These are phyloP conservation scores for Erodium moschatum DNA, from an alignment of 441 rosid species.

Conservation along the genomic window DNA sequence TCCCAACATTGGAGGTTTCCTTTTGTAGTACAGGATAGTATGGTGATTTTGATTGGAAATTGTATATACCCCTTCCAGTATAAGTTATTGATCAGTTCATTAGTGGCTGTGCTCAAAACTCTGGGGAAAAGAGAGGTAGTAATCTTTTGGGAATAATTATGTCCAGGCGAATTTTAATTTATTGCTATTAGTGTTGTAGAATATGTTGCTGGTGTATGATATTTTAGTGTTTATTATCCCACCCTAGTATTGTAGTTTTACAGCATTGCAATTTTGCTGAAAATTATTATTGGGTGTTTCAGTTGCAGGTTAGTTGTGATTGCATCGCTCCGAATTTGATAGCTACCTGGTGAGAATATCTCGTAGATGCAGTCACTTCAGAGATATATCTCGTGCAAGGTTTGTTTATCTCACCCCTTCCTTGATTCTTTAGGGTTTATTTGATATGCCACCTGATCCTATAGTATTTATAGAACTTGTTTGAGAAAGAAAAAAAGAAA, in stretches of 20 bases:
- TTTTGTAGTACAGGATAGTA: background rate
- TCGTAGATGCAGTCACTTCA: background rate
- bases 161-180: background rate
- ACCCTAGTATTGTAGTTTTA: background rate
- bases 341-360: background rate
- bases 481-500: background rate
- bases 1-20: background rate
- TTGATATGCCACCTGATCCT: background rate
- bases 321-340: background rate
- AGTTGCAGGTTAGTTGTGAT: conserved; percentile 2
- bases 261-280: background rate
- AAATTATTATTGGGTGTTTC: background rate
- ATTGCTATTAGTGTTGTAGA: background rate
- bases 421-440: background rate
- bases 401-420: background rate
- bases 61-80: background rate
- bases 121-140: background rate
- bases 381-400: background rate
- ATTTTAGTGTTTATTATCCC: background rate
- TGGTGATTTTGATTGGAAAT: background rate
- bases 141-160: background rate
- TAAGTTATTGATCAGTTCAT: background rate
- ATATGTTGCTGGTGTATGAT: background rate
- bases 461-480: background rate
- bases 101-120: background rate